Evolutionary conservation across 352 stramenopile genomes (phyloP).

Genomic region (Globisporangium paroecandrum): DNA sequence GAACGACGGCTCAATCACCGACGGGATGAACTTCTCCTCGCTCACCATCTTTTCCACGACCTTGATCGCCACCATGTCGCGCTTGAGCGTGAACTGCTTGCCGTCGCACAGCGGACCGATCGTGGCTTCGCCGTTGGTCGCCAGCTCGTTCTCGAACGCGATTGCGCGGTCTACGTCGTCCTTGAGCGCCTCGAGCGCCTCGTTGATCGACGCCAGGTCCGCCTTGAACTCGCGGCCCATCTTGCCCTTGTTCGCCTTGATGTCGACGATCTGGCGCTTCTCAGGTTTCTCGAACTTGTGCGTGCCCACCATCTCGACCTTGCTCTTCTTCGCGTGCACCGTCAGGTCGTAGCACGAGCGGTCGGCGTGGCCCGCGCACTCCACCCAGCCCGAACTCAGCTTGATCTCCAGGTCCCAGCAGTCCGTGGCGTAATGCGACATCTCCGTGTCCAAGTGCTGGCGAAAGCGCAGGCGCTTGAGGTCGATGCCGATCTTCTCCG

Average conservation of each 20-base stretch:
- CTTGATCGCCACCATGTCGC: slow-evolving; percentile 94
- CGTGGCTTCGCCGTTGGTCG: slow-evolving; percentile 83
- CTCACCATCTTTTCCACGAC: slow-evolving; percentile 95
- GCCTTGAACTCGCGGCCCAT: slow-evolving; percentile 97
- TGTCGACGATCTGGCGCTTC: slow-evolving; percentile 91
- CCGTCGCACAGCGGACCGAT: slow-evolving; percentile 86
- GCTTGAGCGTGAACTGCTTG: slow-evolving; percentile 90
- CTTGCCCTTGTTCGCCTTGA: slow-evolving; percentile 96
- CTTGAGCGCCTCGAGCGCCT: slow-evolving; percentile 78
- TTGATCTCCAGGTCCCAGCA: slow-evolving; percentile 99
- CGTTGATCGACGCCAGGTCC: slow-evolving; percentile 81
- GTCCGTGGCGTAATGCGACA: slow-evolving; percentile 99
- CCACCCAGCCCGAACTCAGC: slow-evolving; percentile 97
- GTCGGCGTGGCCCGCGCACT: slow-evolving; percentile 99
- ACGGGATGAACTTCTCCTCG: slow-evolving; percentile 98
- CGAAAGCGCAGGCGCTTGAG: slow-evolving; percentile 94
- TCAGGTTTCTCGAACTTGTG: slow-evolving; percentile 91
- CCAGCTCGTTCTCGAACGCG: slow-evolving; percentile 91
- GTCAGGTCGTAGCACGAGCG: slow-evolving; percentile 97
- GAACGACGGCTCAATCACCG: slow-evolving; percentile 99
- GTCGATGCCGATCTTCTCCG: slow-evolving; percentile 94
- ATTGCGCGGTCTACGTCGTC: slow-evolving; percentile 85
- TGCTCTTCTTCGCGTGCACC: slow-evolving; percentile 85
- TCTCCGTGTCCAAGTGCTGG: slow-evolving; percentile 99
- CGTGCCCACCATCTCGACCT: slow-evolving; percentile 86